Evolutionary conservation across 805 yeast species (phyloP), one percentile per base, ranked within the genome.

Genomic region (Ogataea wickerhamii): DNA sequence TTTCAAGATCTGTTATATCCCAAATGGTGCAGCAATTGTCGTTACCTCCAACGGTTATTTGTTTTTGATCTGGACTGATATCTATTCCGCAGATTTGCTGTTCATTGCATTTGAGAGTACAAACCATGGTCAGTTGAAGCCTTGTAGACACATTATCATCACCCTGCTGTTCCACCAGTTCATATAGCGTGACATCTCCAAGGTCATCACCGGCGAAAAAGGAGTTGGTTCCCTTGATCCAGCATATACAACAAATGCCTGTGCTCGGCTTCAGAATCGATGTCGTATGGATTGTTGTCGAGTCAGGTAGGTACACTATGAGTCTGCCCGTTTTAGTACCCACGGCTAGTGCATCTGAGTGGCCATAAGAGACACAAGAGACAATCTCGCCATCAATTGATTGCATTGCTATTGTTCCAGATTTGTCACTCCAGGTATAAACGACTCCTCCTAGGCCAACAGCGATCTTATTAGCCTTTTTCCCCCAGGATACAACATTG

Each of bases 31-130:
- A 85, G 13, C 76, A 66, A 52, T 88, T 87, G 54, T 88, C 95
- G 56, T 88, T 88, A 2, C 87, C 85, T 0, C 96, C 96, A 6
- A 85, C 73, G 0, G 95, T 88, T 24, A 86, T 52, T 38, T 81
- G 80, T 2, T 67, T 63, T 18, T 64, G 62, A 36, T 74, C 74
- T 4, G 64, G 60, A 44, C 75, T 78, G 12, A 87, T 56, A 4
- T 85, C 78, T 13, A 87, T 71, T 50, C 84, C 85, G 58, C 84
- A 79, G 23, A 79, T 70, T 53, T 78, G 84, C 48, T 77, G 82
- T 20, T 68, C 65, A 40, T 74, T 78, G 25, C 76, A 67, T 48
- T 64, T 66, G 42, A 76, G 63, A 10, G 53, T 49, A 1, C 60
- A 45, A 2, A 52, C 40, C 3, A 60, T 29, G 18, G 28, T 32